Evolutionary conservation across 352 stramenopile species (phyloP).

Genomic region (Globisporangium uncinulatum): DNA sequence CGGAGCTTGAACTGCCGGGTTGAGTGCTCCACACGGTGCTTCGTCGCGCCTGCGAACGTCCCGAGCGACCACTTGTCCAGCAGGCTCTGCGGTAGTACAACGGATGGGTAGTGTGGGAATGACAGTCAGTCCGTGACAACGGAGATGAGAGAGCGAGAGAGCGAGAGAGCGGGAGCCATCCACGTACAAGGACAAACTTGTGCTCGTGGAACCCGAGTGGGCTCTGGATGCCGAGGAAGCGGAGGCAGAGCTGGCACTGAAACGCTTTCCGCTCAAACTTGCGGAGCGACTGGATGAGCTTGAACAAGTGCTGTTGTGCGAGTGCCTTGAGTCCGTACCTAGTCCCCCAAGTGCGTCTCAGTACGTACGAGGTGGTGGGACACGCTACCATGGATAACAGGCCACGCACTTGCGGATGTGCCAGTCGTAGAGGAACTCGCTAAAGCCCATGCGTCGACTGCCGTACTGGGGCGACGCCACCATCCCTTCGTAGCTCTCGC

Average conservation of each 20-base stretch:
- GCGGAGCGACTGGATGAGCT: constrained; percentile 72
- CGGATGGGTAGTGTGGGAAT: too few relatives aligned
- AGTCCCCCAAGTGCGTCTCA: not conserved
- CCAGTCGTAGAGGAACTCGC: constrained; percentile 83
- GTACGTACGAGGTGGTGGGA: too few relatives aligned
- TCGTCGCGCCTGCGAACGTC: constrained; percentile 43
- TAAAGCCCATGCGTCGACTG: constrained; percentile 68
- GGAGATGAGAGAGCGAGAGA: not conserved
- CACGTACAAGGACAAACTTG: constrained; percentile 61
- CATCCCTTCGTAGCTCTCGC: constrained; percentile 65
- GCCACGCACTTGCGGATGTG: constrained; percentile 65
- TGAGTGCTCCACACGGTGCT: constrained; percentile 46
- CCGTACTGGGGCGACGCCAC: constrained; percentile 65
- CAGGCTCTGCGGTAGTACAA: constrained; percentile 20
- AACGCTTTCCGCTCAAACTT: constrained; percentile 66
- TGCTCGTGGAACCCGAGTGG: constrained; percentile 65
- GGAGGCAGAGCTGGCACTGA: constrained; percentile 58
- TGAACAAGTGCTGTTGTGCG: constrained; percentile 66
- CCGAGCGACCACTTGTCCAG: constrained; percentile 58
- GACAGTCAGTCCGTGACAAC: too few relatives aligned
- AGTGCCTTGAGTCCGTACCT: constrained; percentile 68
- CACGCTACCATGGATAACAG: not conserved
- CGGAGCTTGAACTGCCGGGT: constrained; percentile 60
- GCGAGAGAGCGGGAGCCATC: not conserved
- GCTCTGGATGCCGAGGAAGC: constrained; percentile 65